phyloP scores from a whole-genome alignment of 208 protist species.

The Crithidia mellificae region DNA sequence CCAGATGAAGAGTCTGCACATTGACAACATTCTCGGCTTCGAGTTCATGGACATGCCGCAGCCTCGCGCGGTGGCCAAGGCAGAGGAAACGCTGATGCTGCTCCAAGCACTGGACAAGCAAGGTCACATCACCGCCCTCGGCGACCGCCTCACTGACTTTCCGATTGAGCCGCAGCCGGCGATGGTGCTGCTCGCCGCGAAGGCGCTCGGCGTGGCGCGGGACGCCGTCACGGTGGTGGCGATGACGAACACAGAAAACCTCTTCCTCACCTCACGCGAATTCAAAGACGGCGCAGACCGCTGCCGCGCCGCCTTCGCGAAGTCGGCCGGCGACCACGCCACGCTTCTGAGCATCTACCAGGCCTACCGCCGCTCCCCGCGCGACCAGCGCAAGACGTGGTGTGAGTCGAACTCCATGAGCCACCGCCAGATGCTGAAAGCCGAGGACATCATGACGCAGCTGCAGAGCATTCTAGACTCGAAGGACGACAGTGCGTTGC shows the following conservation, averaged over 20 bases:
- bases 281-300: constrained; percentile 75
- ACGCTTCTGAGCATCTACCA: constrained; percentile 85
- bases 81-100: constrained; percentile 93
- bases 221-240: constrained; percentile 96
- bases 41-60: constrained; percentile 99
- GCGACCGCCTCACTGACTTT: constrained; percentile 96
- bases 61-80: constrained; percentile 83
- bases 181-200: constrained; percentile 95
- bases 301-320: constrained; percentile 70
- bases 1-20: constrained; percentile 94
- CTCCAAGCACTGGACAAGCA: constrained; percentile 93
- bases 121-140: constrained; percentile 86
- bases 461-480: constrained; percentile 67
- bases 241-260: constrained; percentile 89
- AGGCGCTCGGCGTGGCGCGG: constrained; percentile 92
- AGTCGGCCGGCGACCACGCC: constrained; percentile 85
- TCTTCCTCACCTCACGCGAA: constrained; percentile 80
- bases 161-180: constrained; percentile 97
- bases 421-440: constrained; percentile 84
- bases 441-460: constrained; percentile 83
- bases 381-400: constrained; percentile 72
- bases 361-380: constrained; percentile 61
- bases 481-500: constrained; percentile 50
- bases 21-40: constrained; percentile 96
- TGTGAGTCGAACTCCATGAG: constrained; percentile 84